Evolutionary conservation across 305 asterid genomes (phyloP).

Genomic region (Fraxinus floribunda): DNA sequence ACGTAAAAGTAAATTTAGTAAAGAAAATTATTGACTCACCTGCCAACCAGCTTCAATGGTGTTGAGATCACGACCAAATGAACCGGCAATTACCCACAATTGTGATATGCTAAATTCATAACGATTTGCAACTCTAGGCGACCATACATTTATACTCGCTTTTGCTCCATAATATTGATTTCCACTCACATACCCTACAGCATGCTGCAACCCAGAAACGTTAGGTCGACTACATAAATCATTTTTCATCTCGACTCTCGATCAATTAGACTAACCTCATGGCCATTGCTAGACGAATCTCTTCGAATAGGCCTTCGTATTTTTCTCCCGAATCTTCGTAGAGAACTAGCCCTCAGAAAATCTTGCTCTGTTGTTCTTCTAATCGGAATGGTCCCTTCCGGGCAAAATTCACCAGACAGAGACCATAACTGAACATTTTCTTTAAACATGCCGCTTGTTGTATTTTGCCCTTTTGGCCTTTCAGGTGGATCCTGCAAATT

Average conservation of each 20-base stretch:
- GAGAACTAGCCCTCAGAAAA: slow-evolving; percentile 53
- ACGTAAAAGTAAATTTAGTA: neutral
- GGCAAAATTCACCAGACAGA: slow-evolving; percentile 67
- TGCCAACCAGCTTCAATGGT: slow-evolving; percentile 99
- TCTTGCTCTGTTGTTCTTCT: slow-evolving; percentile 70
- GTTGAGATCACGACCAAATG: slow-evolving; percentile 93
- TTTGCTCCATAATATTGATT: slow-evolving; percentile 81
- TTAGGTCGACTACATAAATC: neutral
- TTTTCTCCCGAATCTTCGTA: slow-evolving; percentile 55
- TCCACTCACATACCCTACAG: slow-evolving; percentile 88
- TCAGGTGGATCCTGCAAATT: slow-evolving; percentile 66
- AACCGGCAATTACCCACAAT: slow-evolving; percentile 87
- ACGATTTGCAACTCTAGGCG: slow-evolving; percentile 60
- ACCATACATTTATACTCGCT: slow-evolving; percentile 90
- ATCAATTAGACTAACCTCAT: slow-evolving; percentile 49
- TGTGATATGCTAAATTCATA: slow-evolving; percentile 87
- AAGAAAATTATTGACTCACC: slow-evolving; percentile 34
- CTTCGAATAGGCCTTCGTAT: slow-evolving; percentile 38
- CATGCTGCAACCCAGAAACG: slow-evolving; percentile 56
- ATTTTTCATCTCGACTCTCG: neutral
- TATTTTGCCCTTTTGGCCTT: slow-evolving; percentile 62
- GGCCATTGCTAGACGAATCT: slow-evolving; percentile 66
- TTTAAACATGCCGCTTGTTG: slow-evolving; percentile 32
- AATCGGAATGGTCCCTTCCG: slow-evolving; percentile 69
- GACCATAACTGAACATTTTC: slow-evolving; percentile 77